Evolutionary conservation across 78 protist species (phyloP).

Genomic region (Dictyostelium brefeldianum): DNA sequence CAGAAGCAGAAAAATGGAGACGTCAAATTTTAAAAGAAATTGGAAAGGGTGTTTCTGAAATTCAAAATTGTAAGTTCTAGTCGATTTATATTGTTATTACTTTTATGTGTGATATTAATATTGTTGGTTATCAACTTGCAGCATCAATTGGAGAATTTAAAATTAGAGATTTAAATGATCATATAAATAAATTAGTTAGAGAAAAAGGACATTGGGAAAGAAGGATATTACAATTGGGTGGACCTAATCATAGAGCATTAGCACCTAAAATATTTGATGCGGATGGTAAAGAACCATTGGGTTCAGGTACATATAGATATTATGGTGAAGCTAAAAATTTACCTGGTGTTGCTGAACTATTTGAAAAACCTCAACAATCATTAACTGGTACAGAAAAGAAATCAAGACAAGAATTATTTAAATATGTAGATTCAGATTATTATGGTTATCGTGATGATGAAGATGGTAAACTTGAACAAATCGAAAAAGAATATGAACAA

Average conservation of each 20-base stretch:
- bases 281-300: conserved; percentile 63
- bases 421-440: conserved; percentile 92
- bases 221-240: conserved; percentile 95
- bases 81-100: neutral
- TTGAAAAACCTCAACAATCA: conserved; percentile 70
- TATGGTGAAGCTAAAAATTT: conserved; percentile 97
- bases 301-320: conserved; percentile 84
- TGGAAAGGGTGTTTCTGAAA: conserved; percentile 89
- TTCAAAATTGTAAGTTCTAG: conserved; percentile 88
- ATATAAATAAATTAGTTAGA: conserved; percentile 94
- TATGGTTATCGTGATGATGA: conserved; percentile 96
- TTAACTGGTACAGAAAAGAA: neutral
- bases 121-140: conserved; percentile 1
- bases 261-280: conserved; percentile 69
- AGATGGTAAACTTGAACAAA: conserved; percentile 87
- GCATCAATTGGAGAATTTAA: conserved; percentile 92
- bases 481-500: conserved; percentile 47
- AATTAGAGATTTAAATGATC: conserved; percentile 97
- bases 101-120: neutral
- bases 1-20: conserved; percentile 93
- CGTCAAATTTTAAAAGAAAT: conserved; percentile 88
- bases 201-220: conserved; percentile 97
- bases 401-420: conserved; percentile 80
- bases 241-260: conserved; percentile 82
- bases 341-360: conserved; percentile 97